Evolutionary conservation across 78 protist species (phyloP), one percentile per base, ranked within the genome.

Genomic region (Dictyostelium discoideum): DNA sequence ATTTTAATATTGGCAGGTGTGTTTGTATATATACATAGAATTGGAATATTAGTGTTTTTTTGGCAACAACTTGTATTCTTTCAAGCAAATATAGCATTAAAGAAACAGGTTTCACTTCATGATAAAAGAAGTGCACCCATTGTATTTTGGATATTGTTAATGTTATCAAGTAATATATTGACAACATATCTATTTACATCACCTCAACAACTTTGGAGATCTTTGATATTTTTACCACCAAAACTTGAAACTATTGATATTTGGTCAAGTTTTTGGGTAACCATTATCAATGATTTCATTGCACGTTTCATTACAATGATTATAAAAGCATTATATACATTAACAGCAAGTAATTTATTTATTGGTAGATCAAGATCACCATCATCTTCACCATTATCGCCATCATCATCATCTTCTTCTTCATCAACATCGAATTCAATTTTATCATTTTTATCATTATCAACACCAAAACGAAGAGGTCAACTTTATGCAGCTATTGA

Each of bases 401-500:
- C 65, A 54, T 50, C 13, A 9, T 44, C 10, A 32, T 16, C 22
- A 1, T 54, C 65, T 0, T 54, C 65, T 0, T 54, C 65, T 1
- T 54, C 65, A 1, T 16, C 69, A 20, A 20, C 69, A 60, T 39
- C 57, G 29, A 18, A 54, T 14, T 57, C 60, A 11, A 26, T 87
- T 24, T 79, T 87, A 10, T 7, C 81, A 18, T 76, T 87, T 24
- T 77, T 85, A n/a, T 79, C 80, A 14, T 60, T 32, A 44, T 85
- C 94, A 48, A 85, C 94, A 11, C n/a, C 37, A 14, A 89, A 89
- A 26, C 26, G 94, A 22, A 20, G 94, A 44, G 86, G 86, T n/a
- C 94, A 89, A 32, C 44, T 89, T 3, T 94, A 94, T 84, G 40
- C 89, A 18, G 92, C 85, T 0, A 74, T 83, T 44, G 97, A 94